Evolutionary conservation across 2,329 filamentous ascomycete genomes (phyloP).

Genomic region (Metarhizium anisopliae): DNA sequence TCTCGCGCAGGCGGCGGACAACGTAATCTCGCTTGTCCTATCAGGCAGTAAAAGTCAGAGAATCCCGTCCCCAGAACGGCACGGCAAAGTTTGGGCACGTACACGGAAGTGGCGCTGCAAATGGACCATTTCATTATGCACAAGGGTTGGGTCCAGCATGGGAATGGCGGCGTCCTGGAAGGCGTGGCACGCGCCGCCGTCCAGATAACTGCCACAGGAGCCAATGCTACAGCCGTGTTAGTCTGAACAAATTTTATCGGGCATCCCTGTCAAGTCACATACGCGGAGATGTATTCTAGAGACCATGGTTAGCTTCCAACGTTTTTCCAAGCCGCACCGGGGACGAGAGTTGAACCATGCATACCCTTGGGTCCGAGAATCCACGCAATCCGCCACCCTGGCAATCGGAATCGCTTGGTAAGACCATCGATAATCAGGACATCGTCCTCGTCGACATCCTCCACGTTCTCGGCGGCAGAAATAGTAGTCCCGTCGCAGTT

Average conservation of each 20-base stretch:
- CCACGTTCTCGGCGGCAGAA: slow-evolving; percentile 79
- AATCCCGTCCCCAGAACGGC: background rate
- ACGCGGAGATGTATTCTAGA: slow-evolving; percentile 79
- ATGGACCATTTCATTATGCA: slow-evolving; percentile 78
- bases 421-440: slow-evolving; percentile 92
- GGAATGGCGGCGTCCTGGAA: slow-evolving; percentile 90
- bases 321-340: background rate
- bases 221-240: slow-evolving; percentile 48
- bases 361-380: slow-evolving; percentile 76
- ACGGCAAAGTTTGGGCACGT: slow-evolving; percentile 13
- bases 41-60: background rate
- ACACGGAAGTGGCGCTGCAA: slow-evolving; percentile 79
- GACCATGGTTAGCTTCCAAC: background rate
- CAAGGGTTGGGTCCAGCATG: slow-evolving; percentile 82
- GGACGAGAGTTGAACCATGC: slow-evolving; percentile 10
- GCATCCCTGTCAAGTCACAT: slow-evolving; percentile 15
- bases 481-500: slow-evolving; percentile 87
- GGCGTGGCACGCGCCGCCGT: slow-evolving; percentile 87
- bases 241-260: background rate
- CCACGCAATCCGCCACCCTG: slow-evolving; percentile 95
- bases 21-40: slow-evolving; percentile 87
- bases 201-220: slow-evolving; percentile 86
- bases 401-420: slow-evolving; percentile 92
- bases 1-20: slow-evolving; percentile 65
- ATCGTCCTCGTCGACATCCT: slow-evolving; percentile 82